phyloP scores from a whole-genome alignment of 768 basidiomycete genomes.

The Leccinellum rugosiceps region DNA sequence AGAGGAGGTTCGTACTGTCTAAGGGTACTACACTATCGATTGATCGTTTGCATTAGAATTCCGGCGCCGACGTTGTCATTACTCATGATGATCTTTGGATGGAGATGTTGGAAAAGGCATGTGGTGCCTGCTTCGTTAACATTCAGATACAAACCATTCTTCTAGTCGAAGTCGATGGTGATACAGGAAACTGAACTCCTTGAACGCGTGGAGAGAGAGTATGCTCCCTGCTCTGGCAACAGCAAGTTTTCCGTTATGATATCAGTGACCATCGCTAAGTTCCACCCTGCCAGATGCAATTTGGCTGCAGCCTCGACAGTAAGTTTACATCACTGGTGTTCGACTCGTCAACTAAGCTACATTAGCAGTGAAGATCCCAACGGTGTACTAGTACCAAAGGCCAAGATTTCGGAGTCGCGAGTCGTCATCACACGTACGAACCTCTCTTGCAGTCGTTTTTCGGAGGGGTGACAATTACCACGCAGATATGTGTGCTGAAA shows the following conservation, averaged over 20 bases:
- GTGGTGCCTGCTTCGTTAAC: too few species aligned
- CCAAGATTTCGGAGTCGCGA: too few species aligned
- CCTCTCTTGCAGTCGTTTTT: not conserved
- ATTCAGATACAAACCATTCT: not conserved
- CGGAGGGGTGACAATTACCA: not conserved
- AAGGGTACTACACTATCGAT: not conserved
- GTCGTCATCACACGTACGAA: constrained; percentile 7
- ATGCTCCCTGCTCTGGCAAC: not conserved
- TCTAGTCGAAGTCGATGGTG: not conserved
- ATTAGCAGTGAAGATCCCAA: not conserved
- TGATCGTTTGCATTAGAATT: not conserved
- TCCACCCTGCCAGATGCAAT: not conserved
- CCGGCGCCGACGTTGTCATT: not conserved
- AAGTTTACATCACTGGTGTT: not conserved
- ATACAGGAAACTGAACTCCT: not conserved
- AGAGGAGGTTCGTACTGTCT: not conserved
- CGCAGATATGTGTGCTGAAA: constrained; percentile 5
- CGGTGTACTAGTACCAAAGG: too few species aligned
- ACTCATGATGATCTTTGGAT: constrained; percentile 13
- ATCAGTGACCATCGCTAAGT: not conserved
- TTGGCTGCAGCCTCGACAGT: not conserved
- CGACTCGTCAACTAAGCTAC: not conserved
- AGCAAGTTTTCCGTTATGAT: not conserved
- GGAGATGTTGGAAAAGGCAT: constrained; percentile 2
- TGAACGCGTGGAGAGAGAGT: not conserved